Percentiles rank a stretch among this genome's conserved stretches.
phyloP scores from a whole-genome alignment of 805 yeast species.

The Clavispora phyllophila region DNA sequence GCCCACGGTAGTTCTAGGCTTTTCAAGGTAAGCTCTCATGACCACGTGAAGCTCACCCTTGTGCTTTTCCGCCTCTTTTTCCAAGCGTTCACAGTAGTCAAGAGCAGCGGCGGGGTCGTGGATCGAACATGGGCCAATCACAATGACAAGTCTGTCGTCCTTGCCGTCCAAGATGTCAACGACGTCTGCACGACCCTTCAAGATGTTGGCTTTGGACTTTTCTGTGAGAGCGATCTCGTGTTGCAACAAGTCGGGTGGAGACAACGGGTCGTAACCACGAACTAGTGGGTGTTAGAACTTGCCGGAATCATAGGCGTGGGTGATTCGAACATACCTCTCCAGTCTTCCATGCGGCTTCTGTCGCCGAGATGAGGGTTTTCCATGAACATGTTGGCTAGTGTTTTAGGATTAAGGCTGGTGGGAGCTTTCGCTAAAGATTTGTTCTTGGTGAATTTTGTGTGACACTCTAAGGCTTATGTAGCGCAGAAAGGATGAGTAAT shows the following conservation, averaged over 20 bases:
- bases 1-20: slow-evolving; percentile 98
- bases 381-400: slow-evolving; percentile 58
- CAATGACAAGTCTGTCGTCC: slow-evolving; percentile 80
- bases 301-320: neutral
- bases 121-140: slow-evolving; percentile 96
- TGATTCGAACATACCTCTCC: slow-evolving; percentile 40
- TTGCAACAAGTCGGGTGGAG: slow-evolving; percentile 88
- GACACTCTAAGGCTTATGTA: neutral
- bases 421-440: neutral
- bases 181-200: slow-evolving; percentile 74
- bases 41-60: slow-evolving; percentile 73
- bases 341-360: slow-evolving; percentile 57
- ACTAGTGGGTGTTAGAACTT: slow-evolving; percentile 25
- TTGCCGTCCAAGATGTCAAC: slow-evolving; percentile 65
- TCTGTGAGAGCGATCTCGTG: slow-evolving; percentile 70
- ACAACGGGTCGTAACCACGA: slow-evolving; percentile 87
- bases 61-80: slow-evolving; percentile 63
- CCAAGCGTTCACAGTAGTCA: slow-evolving; percentile 75
- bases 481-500: neutral
- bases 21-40: slow-evolving; percentile 97
- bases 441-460: neutral
- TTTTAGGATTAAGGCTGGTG: neutral
- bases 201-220: slow-evolving; percentile 56
- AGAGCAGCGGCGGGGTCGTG: slow-evolving; percentile 88
- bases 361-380: slow-evolving; percentile 83